Conservation (phyloP, 2,329 filamentous ascomycete genomes). For the Colletotrichum coccodes region DNA sequence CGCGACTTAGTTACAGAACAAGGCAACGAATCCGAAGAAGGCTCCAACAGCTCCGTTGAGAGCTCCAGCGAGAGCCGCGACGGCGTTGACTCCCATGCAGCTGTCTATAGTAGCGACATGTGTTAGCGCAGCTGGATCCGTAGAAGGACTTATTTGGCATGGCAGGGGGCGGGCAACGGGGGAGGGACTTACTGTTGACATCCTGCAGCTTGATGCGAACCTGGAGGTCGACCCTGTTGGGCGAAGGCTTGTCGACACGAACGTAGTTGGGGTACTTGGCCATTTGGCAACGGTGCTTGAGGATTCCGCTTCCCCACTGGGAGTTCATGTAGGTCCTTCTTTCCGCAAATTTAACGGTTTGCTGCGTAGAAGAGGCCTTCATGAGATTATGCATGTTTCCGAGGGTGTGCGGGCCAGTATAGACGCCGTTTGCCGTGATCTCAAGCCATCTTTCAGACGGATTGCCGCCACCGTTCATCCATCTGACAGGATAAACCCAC, state of each 20-base stretch:
- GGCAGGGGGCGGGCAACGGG: too few species aligned
- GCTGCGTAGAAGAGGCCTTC: neutral
- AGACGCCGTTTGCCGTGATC: neutral
- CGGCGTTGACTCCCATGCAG: too few species aligned
- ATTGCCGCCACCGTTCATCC: neutral
- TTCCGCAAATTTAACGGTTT: too few species aligned
- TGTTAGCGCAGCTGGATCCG: too few species aligned
- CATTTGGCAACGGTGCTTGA: neutral
- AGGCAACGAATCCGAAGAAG: too few species aligned
- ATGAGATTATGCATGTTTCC: conserved; percentile 4
- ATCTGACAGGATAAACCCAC: neutral
- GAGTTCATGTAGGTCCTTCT: neutral
- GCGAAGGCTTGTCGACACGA: neutral
- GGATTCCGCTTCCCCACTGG: neutral
- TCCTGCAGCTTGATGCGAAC: neutral
- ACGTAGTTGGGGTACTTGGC: neutral
- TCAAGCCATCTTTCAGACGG: neutral
- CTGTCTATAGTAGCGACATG: too few species aligned
- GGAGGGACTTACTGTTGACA: neutral
- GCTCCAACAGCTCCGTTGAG: too few species aligned
- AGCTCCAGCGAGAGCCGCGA: too few species aligned
- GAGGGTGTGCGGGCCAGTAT: conserved; percentile 1
- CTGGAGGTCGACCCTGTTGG: neutral
- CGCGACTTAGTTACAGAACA: too few species aligned
- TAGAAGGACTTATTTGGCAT: too few species aligned